Evolutionary conservation across 495 filamentous ascomycete species (phyloP).

Genomic region (Schizothecium vesticola): DNA sequence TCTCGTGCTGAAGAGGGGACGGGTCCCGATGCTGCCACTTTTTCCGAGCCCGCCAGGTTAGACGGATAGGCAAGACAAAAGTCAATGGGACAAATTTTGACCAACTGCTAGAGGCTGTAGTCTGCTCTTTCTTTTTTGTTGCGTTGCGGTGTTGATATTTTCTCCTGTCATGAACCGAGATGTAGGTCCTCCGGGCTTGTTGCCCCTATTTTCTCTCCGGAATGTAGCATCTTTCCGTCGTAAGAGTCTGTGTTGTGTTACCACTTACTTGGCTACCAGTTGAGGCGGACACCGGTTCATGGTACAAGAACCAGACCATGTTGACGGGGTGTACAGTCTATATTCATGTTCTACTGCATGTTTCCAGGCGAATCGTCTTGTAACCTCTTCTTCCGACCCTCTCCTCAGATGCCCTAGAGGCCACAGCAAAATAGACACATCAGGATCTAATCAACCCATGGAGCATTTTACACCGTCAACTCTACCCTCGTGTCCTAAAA

Average conservation of each 20-base stretch:
- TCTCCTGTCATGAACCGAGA: background rate
- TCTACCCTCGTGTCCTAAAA: no score
- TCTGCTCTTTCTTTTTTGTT: background rate
- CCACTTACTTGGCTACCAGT: background rate
- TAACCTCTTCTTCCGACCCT: no score
- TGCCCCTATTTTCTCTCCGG: background rate
- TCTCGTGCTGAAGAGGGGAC: background rate
- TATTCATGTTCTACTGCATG: background rate
- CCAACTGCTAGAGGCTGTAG: background rate
- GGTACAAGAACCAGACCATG: background rate
- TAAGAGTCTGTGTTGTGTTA: no score
- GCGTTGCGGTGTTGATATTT: background rate
- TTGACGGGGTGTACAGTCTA: background rate
- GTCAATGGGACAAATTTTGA: slow-evolving; percentile 7
- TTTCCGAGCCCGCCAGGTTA: slow-evolving; percentile 1
- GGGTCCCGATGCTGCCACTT: background rate
- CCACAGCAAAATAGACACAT: background rate
- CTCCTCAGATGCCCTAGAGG: background rate
- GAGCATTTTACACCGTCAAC: no score
- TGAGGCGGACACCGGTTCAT: background rate
- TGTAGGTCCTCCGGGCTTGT: background rate
- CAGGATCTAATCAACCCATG: no score
- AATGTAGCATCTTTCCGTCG: background rate
- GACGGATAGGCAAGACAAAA: slow-evolving; percentile 14
- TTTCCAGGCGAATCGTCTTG: background rate